These are phyloP conservation scores for Mycena rebaudengoi DNA, from an alignment of 768 basidiomycete species.

Conservation along the genomic window DNA sequence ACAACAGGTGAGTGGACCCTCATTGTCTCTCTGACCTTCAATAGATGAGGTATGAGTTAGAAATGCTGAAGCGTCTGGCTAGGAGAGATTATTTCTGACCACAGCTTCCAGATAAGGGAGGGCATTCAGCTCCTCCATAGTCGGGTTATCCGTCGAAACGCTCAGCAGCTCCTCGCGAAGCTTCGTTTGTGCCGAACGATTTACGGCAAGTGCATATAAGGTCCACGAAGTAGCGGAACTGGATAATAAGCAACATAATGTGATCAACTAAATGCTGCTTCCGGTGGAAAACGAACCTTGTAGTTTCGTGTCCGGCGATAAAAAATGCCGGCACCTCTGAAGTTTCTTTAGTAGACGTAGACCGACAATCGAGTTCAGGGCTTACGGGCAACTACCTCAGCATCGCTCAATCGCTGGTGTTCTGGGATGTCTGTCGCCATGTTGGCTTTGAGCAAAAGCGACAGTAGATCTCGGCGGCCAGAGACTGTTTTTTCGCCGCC, in stretches of 20 bases:
- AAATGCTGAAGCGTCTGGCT: no score
- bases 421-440: constrained; percentile 56
- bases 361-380: constrained; percentile 25
- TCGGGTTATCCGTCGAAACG: constrained; percentile 43
- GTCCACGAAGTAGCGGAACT: constrained; percentile 46
- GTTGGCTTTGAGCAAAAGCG: constrained; percentile 57
- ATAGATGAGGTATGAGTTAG: no score
- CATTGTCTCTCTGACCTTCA: constrained; percentile 13
- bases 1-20: constrained; percentile 34
- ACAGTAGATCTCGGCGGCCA: constrained; percentile 54
- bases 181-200: constrained; percentile 48
- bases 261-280: rapidly evolving
- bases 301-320: constrained; percentile 18
- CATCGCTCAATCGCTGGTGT: constrained; percentile 50
- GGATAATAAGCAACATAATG: neutral
- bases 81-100: no score
- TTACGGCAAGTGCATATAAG: constrained; percentile 46
- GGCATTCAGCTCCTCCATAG: constrained; percentile 51
- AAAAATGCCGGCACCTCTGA: constrained; percentile 21
- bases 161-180: constrained; percentile 53
- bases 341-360: neutral
- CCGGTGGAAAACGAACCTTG: neutral
- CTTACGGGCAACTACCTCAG: constrained; percentile 55
- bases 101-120: constrained; percentile 14
- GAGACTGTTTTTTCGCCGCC: constrained; percentile 32